phyloP scores from a whole-genome alignment of 2,329 filamentous ascomycete species.

The Cadophora luteo-olivacea region DNA sequence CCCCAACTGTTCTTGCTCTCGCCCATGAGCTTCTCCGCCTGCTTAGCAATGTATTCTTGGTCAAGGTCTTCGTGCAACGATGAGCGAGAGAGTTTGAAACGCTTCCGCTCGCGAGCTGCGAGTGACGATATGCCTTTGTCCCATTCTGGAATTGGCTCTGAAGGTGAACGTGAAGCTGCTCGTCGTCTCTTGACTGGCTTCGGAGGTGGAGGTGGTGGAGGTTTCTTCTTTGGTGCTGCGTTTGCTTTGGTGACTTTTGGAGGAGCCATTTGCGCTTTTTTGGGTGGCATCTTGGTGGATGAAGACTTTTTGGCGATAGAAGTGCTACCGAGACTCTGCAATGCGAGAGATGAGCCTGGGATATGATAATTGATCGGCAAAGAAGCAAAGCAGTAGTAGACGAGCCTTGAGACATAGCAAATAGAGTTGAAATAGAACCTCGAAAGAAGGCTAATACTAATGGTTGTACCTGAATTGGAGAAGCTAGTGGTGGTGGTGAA shows the following conservation, averaged over 20 bases:
- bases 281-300: constrained; percentile 19
- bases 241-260: constrained; percentile 19
- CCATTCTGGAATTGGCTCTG: constrained; percentile 20
- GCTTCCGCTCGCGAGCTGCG: constrained; percentile 17
- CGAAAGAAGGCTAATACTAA: too few relatives aligned
- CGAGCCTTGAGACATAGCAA: too few relatives aligned
- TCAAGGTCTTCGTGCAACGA: constrained; percentile 18
- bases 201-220: background rate
- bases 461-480: too few relatives aligned
- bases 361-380: too few relatives aligned
- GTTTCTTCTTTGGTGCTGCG: constrained; percentile 1
- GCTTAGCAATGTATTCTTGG: constrained; percentile 23
- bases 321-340: too few relatives aligned
- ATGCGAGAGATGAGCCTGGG: too few relatives aligned
- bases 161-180: constrained; percentile 10
- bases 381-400: too few relatives aligned
- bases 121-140: constrained; percentile 23
- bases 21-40: constrained; percentile 14
- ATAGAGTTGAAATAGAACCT: too few relatives aligned
- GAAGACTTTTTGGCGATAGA: too few relatives aligned
- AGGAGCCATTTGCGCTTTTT: background rate
- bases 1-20: constrained; percentile 29
- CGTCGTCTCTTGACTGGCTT: constrained; percentile 8
- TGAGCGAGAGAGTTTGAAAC: constrained; percentile 23
- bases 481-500: too few relatives aligned